Conservation (phyloP, 202 grass and related monocot species). For the Panicum virgatum region DNA sequence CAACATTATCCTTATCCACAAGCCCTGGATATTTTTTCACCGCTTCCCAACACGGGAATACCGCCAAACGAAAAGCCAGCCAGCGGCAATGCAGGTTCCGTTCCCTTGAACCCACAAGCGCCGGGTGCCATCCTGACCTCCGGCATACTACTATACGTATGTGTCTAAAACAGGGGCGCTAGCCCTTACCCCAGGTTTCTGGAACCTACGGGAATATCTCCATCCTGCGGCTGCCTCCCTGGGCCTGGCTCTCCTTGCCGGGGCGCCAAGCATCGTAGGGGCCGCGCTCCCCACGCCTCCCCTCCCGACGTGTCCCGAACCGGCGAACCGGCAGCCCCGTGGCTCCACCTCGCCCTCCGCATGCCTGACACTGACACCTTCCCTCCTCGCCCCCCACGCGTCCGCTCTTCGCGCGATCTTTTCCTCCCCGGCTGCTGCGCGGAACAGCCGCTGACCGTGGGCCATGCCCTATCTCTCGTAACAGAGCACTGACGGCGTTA, state of each 20-base stretch:
- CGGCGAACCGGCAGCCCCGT: background rate
- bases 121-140: too few species aligned
- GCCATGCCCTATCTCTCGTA: background rate
- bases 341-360: conserved; percentile 47
- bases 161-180: too few species aligned
- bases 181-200: conserved; percentile 47
- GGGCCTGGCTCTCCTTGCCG: too few species aligned
- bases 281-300: too few species aligned
- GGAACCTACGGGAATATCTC: conserved; percentile 44
- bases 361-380: conserved; percentile 51
- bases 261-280: too few species aligned
- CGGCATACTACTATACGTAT: too few species aligned
- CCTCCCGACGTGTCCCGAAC: conserved; percentile 60
- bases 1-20: conserved; percentile 14
- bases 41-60: conserved; percentile 4
- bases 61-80: conserved; percentile 1
- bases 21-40: background rate
- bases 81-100: background rate
- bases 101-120: too few species aligned
- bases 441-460: background rate
- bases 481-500: conserved; percentile 32
- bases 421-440: fast-evolving
- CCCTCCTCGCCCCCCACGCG: conserved; percentile 51
- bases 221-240: too few species aligned
- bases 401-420: background rate